These are phyloP conservation scores for Pythium guiyangense DNA, from an alignment of 352 stramenopile genomes.

Conservation along the genomic window DNA sequence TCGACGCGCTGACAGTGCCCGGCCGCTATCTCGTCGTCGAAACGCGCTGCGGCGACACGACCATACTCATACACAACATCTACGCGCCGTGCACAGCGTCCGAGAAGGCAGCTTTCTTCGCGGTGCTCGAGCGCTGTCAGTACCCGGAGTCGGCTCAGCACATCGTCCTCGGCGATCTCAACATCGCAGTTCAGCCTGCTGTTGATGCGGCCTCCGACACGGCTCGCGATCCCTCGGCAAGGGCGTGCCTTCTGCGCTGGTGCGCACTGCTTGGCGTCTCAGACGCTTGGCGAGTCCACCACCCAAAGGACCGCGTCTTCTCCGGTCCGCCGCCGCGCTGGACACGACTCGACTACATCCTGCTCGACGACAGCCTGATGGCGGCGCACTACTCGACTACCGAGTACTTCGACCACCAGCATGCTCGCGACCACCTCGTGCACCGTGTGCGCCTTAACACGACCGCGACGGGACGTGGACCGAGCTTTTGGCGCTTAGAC, in stretches of 20 bases:
- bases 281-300: conserved; percentile 15
- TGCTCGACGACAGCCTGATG: not conserved
- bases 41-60: not conserved
- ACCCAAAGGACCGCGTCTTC: conserved; percentile 3
- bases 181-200: conserved; percentile 5
- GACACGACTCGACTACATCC: conserved; percentile 19
- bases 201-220: not conserved
- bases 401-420: conserved; percentile 5
- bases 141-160: conserved; percentile 6
- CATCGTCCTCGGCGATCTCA: conserved; percentile 19
- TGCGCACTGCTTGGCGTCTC: conserved; percentile 9
- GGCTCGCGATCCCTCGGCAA: not conserved
- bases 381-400: not conserved
- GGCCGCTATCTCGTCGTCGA: conserved; percentile 8
- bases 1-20: not conserved
- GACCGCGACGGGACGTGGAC: not conserved
- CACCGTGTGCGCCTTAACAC: conserved; percentile 2
- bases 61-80: conserved; percentile 8
- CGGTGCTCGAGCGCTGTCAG: not conserved
- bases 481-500: conserved; percentile 2
- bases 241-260: conserved; percentile 11
- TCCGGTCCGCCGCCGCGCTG: conserved; percentile 1
- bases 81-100: conserved; percentile 7
- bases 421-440: conserved; percentile 6
- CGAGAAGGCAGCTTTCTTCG: conserved; percentile 3